Base-by-base conservation (phyloP, 2,329 filamentous ascomycete species). In the Pochonia chlamydosporia region DNA sequence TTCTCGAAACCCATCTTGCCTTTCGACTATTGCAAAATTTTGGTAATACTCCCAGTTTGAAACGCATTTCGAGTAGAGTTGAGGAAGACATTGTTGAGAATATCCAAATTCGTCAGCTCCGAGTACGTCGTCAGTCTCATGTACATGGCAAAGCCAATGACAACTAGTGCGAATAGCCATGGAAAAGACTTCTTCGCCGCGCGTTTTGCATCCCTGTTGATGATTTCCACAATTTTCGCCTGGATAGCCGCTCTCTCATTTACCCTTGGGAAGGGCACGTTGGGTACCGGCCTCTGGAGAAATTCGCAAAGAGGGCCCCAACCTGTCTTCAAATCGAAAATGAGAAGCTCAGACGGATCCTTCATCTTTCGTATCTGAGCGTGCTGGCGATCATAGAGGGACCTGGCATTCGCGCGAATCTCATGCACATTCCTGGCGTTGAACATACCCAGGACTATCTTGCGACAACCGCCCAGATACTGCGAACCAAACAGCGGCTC, bases 261-360 rank as follows among this genome's bases (percentile, higher is more conserved):
- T 1, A 63, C 54, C 47, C 55, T 55, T 0, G 63, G 64, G 33
- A 66, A 68, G 28, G 57, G 52, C 2, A 49, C 52, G 3, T 56
- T 54, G 0, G 67, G 68, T 14, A 63, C 51, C 1, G 56, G 51
- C 35, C 62, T 63, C 0, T 41, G 64, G 13, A 70, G 45, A 40
- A 70, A 68, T 24, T 56, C 47, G 43, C 66, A 69, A 6, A 70
- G 54, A 3, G 67, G 64, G 14, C 31, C 60, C 64, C 66, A 69
- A 1, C 67, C 67, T 1, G 63, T 55, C 1, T 53, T 57, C 40
- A 67, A 44, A 1, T 49, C 50, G 47, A 60, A 69, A 42, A 63
- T 55, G 5, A 69, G 45, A 16, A 69, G 44, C 18, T 49, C 46
- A 1, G 43, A 58, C 3, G 50, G 30, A 0, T 61, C 56, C 20